Conservation (phyloP, 2,329 filamentous ascomycete genomes). For the Aureobasidium sp. region DNA sequence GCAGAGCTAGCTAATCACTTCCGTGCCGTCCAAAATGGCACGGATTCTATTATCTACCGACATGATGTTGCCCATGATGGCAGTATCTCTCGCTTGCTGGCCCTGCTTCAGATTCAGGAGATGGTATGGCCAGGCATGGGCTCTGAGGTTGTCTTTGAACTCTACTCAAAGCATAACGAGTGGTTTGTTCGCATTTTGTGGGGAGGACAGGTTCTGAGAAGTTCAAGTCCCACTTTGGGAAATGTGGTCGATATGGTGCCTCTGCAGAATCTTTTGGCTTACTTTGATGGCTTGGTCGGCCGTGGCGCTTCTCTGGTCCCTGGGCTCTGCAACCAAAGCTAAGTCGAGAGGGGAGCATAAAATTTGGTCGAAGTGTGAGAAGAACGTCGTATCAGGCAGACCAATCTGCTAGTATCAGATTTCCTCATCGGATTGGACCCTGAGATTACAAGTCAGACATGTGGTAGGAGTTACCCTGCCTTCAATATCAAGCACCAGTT, state of each 20-base stretch:
- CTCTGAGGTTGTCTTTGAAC: slow-evolving; percentile 67
- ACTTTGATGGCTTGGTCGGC: slow-evolving; percentile 67
- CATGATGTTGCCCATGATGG: slow-evolving; percentile 82
- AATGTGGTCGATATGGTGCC: slow-evolving; percentile 61
- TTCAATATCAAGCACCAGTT: too few species aligned
- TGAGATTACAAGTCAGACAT: too few species aligned
- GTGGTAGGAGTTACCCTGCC: too few species aligned
- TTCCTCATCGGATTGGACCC: too few species aligned
- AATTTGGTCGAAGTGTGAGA: too few species aligned
- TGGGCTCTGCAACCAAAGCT: slow-evolving; percentile 26
- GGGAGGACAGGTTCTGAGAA: slow-evolving; percentile 58
- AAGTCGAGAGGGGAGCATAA: background rate
- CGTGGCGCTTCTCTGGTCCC: slow-evolving; percentile 36
- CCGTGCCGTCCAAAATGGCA: slow-evolving; percentile 31
- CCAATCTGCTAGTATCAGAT: slow-evolving; percentile 16
- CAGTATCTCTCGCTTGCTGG: slow-evolving; percentile 58
- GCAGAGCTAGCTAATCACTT: slow-evolving; percentile 64
- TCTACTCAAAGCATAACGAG: slow-evolving; percentile 46
- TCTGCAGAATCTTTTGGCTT: slow-evolving; percentile 55
- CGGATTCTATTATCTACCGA: slow-evolving; percentile 46
- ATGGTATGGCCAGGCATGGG: slow-evolving; percentile 89
- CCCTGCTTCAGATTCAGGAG: slow-evolving; percentile 61
- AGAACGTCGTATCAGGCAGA: too few species aligned
- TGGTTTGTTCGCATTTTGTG: slow-evolving; percentile 62
- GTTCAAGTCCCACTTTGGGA: slow-evolving; percentile 62